Evolutionary conservation across 768 basidiomycete genomes (phyloP), one percentile per base, ranked within the genome.

Genomic region (Podaxis sp.): DNA sequence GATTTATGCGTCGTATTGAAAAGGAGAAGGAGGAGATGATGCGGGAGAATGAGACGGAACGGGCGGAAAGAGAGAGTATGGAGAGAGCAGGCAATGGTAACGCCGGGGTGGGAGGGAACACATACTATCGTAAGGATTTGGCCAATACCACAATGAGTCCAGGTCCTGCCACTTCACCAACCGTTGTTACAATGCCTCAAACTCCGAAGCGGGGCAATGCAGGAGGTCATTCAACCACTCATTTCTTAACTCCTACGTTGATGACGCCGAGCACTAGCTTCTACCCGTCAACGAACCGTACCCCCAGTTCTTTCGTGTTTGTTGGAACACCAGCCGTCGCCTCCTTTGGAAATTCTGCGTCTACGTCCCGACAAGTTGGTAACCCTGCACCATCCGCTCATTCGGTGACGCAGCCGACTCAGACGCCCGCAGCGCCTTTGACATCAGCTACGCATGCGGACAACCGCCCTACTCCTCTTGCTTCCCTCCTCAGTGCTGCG

Each of bases 401-500:
- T 5, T 46, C 54, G 37, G 25, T 59, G 11, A 13, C 18, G n/a
- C 36, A 36, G 27, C 3, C 40, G 48, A 18, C 58, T 40, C 28
- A 56, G 28, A 56, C 64, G 18, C 40, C 65, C 21, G 42, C 65
- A 50, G 51, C 58, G 52, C 23, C 58, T 25, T 44, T 62, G 36
- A 36, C 56, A 38, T 40, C 61, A 27, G 57, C 52, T 38, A 37
- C 64, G 28, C 53, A 53, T 2, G 4, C 66, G 11, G 62, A 53
- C 18, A 67, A 68, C 40, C 68, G 68, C 44, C 73, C 72, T 36
- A 77, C 70, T 9, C 81, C 85, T 1, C 69, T 88, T 42, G 85
- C 86, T 60, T 87, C 85, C 0, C 71, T 88, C 21, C 67, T 88
- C 16, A 83, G 77, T 62, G 87, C 86, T 3, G 86, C 87, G 32